Evolutionary conservation across 495 filamentous ascomycete species (phyloP).

Genomic region (Penicillium ucsense): DNA sequence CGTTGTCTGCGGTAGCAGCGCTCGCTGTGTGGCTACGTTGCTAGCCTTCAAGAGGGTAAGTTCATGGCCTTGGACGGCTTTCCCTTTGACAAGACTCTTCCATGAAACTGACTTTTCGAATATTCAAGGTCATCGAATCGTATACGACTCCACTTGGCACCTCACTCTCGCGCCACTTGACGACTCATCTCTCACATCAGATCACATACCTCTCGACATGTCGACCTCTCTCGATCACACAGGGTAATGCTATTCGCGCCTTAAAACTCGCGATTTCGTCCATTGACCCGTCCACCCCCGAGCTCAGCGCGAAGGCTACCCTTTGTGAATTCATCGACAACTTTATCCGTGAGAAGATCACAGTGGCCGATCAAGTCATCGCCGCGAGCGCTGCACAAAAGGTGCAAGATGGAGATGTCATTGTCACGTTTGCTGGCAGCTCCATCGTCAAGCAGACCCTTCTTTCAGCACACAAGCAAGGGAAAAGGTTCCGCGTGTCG

Average conservation of each 20-base stretch:
- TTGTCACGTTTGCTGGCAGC: conserved; percentile 85
- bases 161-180: conserved; percentile 81
- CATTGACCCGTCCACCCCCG: conserved; percentile 72
- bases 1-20: conserved; percentile 79
- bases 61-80: conserved; percentile 2
- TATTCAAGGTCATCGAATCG: conserved; percentile 67
- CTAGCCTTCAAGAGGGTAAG: conserved; percentile 79
- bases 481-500: conserved; percentile 70
- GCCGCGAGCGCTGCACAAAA: conserved; percentile 60
- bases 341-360: conserved; percentile 86
- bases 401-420: conserved; percentile 69
- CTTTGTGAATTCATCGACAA: conserved; percentile 75
- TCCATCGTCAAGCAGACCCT: conserved; percentile 76
- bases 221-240: conserved; percentile 82
- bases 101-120: conserved; percentile 1
- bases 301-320: conserved; percentile 64
- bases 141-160: conserved; percentile 80
- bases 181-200: conserved; percentile 86
- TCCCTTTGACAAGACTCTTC: background rate
- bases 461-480: conserved; percentile 55
- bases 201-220: conserved; percentile 90
- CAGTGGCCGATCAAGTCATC: conserved; percentile 76
- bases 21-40: conserved; percentile 77
- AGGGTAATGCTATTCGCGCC: conserved; percentile 93
- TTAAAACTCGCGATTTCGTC: conserved; percentile 81